A percentile compares a stretch with the other conserved stretches of the same genome.
Evolutionary conservation across 2,329 filamentous ascomycete genomes (phyloP).

Genomic region (Cadophora malorum): DNA sequence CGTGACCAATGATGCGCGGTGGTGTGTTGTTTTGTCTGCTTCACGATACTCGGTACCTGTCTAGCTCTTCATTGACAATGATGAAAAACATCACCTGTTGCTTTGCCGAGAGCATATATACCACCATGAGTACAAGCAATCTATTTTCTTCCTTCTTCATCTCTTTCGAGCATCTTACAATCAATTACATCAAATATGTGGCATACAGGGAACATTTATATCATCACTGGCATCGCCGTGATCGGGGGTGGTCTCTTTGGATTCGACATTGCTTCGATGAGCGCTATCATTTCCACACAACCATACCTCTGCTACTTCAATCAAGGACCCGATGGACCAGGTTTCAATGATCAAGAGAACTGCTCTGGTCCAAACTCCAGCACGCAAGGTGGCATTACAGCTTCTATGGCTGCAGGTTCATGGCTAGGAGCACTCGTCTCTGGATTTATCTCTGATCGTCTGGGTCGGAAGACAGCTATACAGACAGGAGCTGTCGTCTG

Average conservation of each 20-base stretch:
- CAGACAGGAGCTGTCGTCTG: conserved; percentile 56
- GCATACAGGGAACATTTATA: conserved; percentile 36
- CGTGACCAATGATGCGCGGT: background rate
- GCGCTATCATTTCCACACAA: conserved; percentile 57
- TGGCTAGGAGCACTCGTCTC: conserved; percentile 65
- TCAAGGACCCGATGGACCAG: conserved; percentile 37
- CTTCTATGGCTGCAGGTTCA: conserved; percentile 73
- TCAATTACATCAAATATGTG: conserved; percentile 27
- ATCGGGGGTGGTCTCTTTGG: conserved; percentile 39
- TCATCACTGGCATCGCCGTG: conserved; percentile 38
- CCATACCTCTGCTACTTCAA: conserved; percentile 59
- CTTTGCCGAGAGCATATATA: background rate
- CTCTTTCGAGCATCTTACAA: conserved; percentile 14
- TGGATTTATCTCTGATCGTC: conserved; percentile 63
- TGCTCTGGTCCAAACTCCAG: conserved; percentile 59
- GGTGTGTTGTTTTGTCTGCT: background rate
- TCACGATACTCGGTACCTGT: background rate
- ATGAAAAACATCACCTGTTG: conserved; percentile 14
- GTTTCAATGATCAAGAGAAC: conserved; percentile 48
- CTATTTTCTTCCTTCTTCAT: background rate
- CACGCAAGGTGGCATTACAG: conserved; percentile 68
- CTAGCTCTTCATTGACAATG: background rate
- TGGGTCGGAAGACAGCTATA: conserved; percentile 57
- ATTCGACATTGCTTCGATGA: conserved; percentile 64
- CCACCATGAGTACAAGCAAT: background rate